Evolutionary conservation across 495 filamentous ascomycete genomes (phyloP), one percentile per base, ranked within the genome.

Genomic region (Thozetella sp.): DNA sequence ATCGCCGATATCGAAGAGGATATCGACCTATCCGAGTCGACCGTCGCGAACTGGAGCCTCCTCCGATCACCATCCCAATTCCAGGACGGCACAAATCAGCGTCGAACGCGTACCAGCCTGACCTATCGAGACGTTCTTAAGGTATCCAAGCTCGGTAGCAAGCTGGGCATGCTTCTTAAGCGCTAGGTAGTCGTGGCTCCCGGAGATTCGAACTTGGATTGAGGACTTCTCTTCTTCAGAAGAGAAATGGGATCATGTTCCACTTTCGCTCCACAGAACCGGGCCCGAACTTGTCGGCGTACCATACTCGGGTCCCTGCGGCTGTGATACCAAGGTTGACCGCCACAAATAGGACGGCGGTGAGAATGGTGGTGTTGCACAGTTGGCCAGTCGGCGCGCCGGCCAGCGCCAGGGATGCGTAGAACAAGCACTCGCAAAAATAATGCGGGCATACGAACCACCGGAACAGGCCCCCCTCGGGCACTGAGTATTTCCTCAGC

Each of bases 111-210:
- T 67, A 85, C 87, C 24, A 97, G 94, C 72, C 78, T 98, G 62
- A 99, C 95, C 10, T 98, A 92, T 80, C 84, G 96, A 55, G 95
- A 98, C 76, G 96, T 98, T 46, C 76, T 92, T 57, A 94, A 90
- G 70, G 93, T 97, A 50, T 88, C 88, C 3, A 92, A 88, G 55
- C 68, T 96, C 37, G 89, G 89, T 24, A 84, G 79, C 71, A 88
- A 84, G 58, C 71, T 91, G 57, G 87, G 83, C 53, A 77, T 88
- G 17, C 69, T 92, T 57, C 77, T 75, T 34, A 78, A 74, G 56
- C 76, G 67, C 45, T 60, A 56, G 30, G 45, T 45, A 22, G 64
- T 57, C 60, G 22, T 22, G 43, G 13, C 22, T 24, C 13, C 22
- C 26, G 20, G 2, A 1, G 9, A 3, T 19, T 23, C 37, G 34